phyloP scores from a whole-genome alignment of 257 asterid genomes.

The Plantago major region DNA sequence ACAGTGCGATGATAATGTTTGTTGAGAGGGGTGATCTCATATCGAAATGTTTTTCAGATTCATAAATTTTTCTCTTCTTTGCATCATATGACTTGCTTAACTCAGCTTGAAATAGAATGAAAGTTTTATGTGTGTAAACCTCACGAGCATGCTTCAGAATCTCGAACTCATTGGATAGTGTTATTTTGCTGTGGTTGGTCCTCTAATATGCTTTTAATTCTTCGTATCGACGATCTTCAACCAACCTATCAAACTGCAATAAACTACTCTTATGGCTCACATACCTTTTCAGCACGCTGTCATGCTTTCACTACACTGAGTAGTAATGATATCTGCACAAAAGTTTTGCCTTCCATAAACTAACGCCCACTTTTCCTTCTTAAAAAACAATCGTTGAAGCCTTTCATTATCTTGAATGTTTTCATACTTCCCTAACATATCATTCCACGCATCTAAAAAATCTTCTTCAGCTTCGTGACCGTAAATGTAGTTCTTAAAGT shows the following conservation, averaged over 20 bases:
- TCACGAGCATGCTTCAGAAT: neutral
- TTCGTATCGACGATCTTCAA: no score
- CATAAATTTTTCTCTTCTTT: no score
- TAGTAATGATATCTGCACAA: neutral
- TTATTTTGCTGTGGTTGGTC: neutral
- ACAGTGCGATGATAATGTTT: no score
- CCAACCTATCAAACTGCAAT: no score
- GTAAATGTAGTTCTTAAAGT: neutral
- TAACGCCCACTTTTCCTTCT: neutral
- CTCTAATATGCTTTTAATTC: neutral
- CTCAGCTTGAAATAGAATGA: no score
- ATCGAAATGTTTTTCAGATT: no score
- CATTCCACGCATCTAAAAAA: neutral
- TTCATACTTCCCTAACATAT: neutral
- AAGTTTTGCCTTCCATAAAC: neutral
- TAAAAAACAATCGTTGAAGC: neutral
- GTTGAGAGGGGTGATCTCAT: no score
- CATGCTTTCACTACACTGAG: conserved; percentile 10
- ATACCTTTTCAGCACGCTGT: neutral
- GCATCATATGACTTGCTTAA: no score
- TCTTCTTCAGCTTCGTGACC: conserved; percentile 6
- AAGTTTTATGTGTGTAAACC: neutral
- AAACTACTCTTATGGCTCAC: neutral
- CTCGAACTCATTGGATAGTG: no score
- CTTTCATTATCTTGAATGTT: neutral